Base-by-base conservation (phyloP, 1,284 basidiomycete genomes). In the Cutaneotrichosporon dermatis region DNA sequence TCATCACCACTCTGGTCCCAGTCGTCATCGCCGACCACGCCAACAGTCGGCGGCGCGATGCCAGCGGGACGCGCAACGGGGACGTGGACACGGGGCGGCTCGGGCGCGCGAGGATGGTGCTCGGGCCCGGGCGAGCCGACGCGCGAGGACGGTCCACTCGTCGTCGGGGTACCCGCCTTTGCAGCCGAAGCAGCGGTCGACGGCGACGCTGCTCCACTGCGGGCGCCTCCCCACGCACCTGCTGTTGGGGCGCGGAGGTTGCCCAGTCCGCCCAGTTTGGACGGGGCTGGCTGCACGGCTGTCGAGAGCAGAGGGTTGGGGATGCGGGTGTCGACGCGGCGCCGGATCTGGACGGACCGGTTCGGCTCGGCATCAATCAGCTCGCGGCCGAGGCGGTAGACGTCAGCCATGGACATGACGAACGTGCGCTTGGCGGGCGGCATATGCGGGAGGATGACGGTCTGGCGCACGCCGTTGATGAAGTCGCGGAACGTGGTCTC, bases 321-420 rank as follows among this genome's bases (percentile, higher is more conserved):
- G 2, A 90, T 79, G 16, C 89, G 85, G 0, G 90, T 88, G 73
- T 94, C 91, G 50, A 91, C 78, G 25, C 90, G 83, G 8, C 89
- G 83, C 48, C 90, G 80, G 54, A 94, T 83, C 72, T 90, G 87
- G 1, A 93, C 88, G 64, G 89, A 69, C 57, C 69, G 81, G 70
- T 89, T 82, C 0, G 91, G 91, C 67, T 92, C 91, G 67, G 88
- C 87, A 71, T 93, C 91, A 25, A 93, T 84, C 80, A 92, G 84
- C 68, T 88, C 84, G 0, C 86, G 85, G 64, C 88, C 88, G 73
- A 92, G 85, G n/a, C 88, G 82, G 71, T 94, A 93, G 2, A 87
- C 79, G 25, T 82, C 79, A 2, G 89, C 89, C 35, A 92, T 83
- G 83, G 88, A 65, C 36, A 70, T 83, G 10, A 92, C 89, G 71